phyloP scores from a whole-genome alignment of 306 rosid species.

The Myrica gale region DNA sequence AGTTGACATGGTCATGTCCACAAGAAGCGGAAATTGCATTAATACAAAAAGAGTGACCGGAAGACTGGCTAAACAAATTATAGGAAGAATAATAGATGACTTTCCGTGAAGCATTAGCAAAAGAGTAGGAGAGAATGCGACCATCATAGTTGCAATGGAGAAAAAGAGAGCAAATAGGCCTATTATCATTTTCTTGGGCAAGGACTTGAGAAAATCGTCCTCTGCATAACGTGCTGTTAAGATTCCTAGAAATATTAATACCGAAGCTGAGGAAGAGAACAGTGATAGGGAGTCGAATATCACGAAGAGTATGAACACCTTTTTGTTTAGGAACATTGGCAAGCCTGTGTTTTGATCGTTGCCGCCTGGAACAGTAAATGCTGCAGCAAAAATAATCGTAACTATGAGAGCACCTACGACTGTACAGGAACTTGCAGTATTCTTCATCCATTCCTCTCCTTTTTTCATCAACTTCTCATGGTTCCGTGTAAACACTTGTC shows the following conservation, averaged over 20 bases:
- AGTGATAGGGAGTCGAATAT: constrained; percentile 7
- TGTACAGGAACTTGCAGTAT: constrained; percentile 2
- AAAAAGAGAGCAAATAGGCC: background rate
- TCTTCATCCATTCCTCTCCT: constrained; percentile 29
- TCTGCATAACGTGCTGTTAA: constrained; percentile 10
- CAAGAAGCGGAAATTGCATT: background rate
- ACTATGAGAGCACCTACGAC: constrained; percentile 21
- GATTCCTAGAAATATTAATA: constrained; percentile 15
- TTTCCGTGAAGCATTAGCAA: background rate
- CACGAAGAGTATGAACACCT: background rate
- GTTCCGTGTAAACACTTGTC: background rate
- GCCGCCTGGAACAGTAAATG: constrained; percentile 24
- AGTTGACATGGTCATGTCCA: background rate
- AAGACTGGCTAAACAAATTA: background rate
- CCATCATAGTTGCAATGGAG: constrained; percentile 6
- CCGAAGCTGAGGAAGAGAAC: constrained; percentile 13
- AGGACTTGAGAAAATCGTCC: background rate
- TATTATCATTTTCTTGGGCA: background rate
- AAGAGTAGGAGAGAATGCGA: background rate
- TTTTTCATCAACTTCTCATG: background rate
- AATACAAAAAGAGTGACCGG: background rate
- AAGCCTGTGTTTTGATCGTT: constrained; percentile 1
- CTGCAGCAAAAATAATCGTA: constrained; percentile 1
- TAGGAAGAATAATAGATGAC: background rate
- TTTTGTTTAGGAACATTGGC: constrained; percentile 2